These are phyloP conservation scores for Linanthus parryae DNA, from an alignment of 148 eudicot genomes.

Conservation along the genomic window DNA sequence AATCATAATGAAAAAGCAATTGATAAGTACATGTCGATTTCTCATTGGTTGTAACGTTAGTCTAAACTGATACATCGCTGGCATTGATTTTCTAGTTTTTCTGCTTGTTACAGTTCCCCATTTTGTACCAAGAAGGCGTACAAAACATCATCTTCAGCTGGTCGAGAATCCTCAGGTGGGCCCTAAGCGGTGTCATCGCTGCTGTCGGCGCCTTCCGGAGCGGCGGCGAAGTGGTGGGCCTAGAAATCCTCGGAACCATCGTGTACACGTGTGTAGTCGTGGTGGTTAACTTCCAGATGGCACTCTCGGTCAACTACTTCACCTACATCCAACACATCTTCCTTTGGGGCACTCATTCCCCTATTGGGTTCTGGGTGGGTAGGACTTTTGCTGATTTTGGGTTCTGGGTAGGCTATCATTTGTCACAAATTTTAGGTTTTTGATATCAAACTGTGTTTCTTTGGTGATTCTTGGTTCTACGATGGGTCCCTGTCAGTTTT, in stretches of 20 bases:
- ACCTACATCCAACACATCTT: constrained; percentile 60
- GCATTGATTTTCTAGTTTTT: too few relatives aligned
- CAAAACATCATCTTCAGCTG: constrained; percentile 51
- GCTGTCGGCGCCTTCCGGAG: constrained; percentile 50
- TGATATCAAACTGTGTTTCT: too few relatives aligned
- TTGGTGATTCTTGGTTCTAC: too few relatives aligned
- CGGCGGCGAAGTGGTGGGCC: constrained; percentile 45
- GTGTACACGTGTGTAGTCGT: constrained; percentile 49
- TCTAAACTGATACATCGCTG: too few relatives aligned
- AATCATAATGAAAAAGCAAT: too few relatives aligned
- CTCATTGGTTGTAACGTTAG: too few relatives aligned
- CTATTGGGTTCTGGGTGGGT: too few relatives aligned
- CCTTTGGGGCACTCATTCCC: constrained; percentile 66
- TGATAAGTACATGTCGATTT: too few relatives aligned
- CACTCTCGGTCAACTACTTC: constrained; percentile 51
- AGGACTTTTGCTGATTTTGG: too few relatives aligned
- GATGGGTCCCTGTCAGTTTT: too few relatives aligned
- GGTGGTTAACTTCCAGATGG: constrained; percentile 62
- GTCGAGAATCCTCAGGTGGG: constrained; percentile 52
- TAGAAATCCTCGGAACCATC: constrained; percentile 39
- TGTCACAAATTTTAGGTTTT: too few relatives aligned
- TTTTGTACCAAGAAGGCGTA: constrained; percentile 51
- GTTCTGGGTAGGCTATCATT: too few relatives aligned
- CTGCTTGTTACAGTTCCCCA: constrained; percentile 48
- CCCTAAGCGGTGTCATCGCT: constrained; percentile 32